Conservation (phyloP, 2,329 filamentous ascomycete species). For the Claviceps paspali region DNA sequence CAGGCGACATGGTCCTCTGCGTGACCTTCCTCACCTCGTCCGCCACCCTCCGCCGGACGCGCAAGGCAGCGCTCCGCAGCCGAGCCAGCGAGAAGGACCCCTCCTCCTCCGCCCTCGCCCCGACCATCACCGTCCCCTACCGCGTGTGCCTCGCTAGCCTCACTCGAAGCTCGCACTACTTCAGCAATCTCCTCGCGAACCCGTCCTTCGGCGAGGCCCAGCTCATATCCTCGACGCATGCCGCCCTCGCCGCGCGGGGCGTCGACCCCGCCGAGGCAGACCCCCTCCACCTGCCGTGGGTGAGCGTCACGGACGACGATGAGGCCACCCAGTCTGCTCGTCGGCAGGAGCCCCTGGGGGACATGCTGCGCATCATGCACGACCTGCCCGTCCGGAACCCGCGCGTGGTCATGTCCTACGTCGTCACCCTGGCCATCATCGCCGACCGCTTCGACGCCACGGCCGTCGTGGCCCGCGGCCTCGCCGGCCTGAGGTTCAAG, state of each 20-base stretch:
- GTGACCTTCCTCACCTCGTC: slow-evolving; percentile 48
- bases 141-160: slow-evolving; percentile 43
- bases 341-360: slow-evolving; percentile 47
- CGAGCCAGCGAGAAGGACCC: not conserved
- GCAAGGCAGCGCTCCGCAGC: slow-evolving; percentile 18
- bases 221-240: slow-evolving; percentile 35
- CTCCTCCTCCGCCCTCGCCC: slow-evolving; percentile 15
- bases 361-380: slow-evolving; percentile 54
- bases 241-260: slow-evolving; percentile 30
- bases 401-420: slow-evolving; percentile 39
- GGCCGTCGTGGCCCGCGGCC: slow-evolving; percentile 34
- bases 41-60: slow-evolving; percentile 30
- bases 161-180: slow-evolving; percentile 51
- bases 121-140: slow-evolving; percentile 32
- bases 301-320: slow-evolving; percentile 53
- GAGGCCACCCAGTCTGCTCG: slow-evolving; percentile 45
- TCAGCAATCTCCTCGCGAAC: slow-evolving; percentile 49
- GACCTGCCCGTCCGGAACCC: slow-evolving; percentile 24
- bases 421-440: slow-evolving; percentile 53
- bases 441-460: slow-evolving; percentile 61
- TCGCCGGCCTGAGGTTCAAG: slow-evolving; percentile 35
- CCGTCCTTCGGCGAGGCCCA: slow-evolving; percentile 48
- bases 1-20: slow-evolving; percentile 51
- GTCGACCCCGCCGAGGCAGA: slow-evolving; percentile 33
- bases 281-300: slow-evolving; percentile 40